Evolutionary conservation across 2,329 filamentous ascomycete genomes (phyloP).

Genomic region (Colletotrichum euphorbiae): DNA sequence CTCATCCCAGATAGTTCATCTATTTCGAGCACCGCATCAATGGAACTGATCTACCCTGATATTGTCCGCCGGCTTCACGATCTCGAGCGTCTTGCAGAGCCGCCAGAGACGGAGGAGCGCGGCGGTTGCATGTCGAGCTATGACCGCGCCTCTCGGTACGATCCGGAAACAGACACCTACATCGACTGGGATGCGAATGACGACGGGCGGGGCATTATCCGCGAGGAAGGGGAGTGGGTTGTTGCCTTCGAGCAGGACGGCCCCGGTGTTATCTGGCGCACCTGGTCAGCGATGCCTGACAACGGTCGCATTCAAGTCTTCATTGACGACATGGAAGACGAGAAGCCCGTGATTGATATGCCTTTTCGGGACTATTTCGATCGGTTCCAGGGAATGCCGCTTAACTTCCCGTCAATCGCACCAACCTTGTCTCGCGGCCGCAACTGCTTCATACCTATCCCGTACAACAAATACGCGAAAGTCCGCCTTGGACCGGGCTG

Average conservation of each 20-base stretch:
- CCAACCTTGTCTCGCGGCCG: slow-evolving; percentile 30
- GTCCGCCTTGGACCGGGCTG: slow-evolving; percentile 28
- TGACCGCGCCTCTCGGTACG: slow-evolving; percentile 35
- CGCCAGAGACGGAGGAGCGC: slow-evolving; percentile 22
- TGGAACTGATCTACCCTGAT: slow-evolving; percentile 33
- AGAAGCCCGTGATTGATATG: slow-evolving; percentile 22
- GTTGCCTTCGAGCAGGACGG: slow-evolving; percentile 35
- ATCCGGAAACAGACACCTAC: slow-evolving; percentile 30
- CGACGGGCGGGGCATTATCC: slow-evolving; percentile 31
- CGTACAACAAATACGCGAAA: slow-evolving; percentile 33
- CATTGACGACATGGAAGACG: slow-evolving; percentile 16
- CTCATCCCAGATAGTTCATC: slow-evolving; percentile 5
- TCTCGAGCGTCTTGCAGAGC: slow-evolving; percentile 33
- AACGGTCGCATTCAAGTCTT: slow-evolving; percentile 31
- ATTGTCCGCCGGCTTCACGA: slow-evolving; percentile 33
- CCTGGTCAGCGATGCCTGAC: slow-evolving; percentile 35
- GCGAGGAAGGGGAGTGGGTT: slow-evolving; percentile 28
- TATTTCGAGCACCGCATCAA: neutral
- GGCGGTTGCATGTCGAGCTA: slow-evolving; percentile 38
- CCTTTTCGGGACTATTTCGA: slow-evolving; percentile 34
- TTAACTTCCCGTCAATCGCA: slow-evolving; percentile 31
- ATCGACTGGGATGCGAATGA: slow-evolving; percentile 38
- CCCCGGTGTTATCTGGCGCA: slow-evolving; percentile 36
- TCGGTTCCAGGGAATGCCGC: slow-evolving; percentile 34
- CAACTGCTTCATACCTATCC: slow-evolving; percentile 36